phyloP scores from a whole-genome alignment of 257 asterid genomes.

The Capsicum baccatum region DNA sequence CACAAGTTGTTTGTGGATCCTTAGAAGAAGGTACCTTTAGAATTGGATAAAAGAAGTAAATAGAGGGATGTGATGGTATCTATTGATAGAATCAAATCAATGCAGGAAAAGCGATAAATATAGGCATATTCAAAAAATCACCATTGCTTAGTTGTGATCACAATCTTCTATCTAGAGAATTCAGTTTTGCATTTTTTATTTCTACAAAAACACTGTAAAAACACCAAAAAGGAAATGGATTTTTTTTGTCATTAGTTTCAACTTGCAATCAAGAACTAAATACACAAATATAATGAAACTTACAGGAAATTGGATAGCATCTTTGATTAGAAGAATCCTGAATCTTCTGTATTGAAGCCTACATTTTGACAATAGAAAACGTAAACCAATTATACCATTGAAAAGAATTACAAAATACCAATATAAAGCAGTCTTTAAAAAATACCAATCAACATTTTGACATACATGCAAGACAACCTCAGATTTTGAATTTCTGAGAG shows the following conservation, averaged over 20 bases:
- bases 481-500: conserved; percentile 76
- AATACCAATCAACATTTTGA: background rate
- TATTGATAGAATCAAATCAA: too few species aligned
- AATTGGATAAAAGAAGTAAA: background rate
- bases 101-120: too few species aligned
- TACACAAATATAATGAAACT: background rate
- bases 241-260: conserved; percentile 18
- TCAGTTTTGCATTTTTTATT: conserved; percentile 51
- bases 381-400: conserved; percentile 24
- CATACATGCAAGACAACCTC: conserved; percentile 77
- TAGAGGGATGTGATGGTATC: background rate
- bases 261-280: background rate
- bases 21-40: background rate
- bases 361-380: background rate
- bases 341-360: conserved; percentile 87
- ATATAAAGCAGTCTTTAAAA: background rate
- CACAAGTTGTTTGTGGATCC: too few species aligned
- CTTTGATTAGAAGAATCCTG: conserved; percentile 72
- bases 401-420: conserved; percentile 23
- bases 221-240: conserved; percentile 31
- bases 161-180: conserved; percentile 68
- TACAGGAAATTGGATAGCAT: conserved; percentile 40
- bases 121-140: conserved; percentile 26
- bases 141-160: conserved; percentile 64
- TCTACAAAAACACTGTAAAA: conserved; percentile 72